Conservation (phyloP, 2,329 filamentous ascomycete genomes). For the Ilyonectria destructans region DNA sequence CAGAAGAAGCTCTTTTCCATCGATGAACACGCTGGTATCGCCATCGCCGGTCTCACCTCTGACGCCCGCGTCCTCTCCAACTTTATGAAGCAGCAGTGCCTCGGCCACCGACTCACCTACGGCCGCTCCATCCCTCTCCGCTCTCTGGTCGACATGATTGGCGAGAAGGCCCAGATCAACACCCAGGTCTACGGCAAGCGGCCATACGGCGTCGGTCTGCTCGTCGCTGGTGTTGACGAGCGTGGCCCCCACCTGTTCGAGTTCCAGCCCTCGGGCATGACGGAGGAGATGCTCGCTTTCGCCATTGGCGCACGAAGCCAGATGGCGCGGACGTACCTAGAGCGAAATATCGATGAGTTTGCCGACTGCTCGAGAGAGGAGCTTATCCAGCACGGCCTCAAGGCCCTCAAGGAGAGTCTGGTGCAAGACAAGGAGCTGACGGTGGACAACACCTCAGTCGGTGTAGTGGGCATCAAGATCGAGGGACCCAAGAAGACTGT, state of each 20-base stretch:
- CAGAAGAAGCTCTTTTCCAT: slow-evolving; percentile 99
- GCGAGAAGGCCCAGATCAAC: slow-evolving; percentile 96
- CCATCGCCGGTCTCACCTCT: slow-evolving; percentile 96
- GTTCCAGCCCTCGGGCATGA: slow-evolving; percentile 97
- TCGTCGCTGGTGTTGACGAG: slow-evolving; percentile 95
- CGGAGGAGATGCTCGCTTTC: slow-evolving; percentile 96
- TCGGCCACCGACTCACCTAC: slow-evolving; percentile 95
- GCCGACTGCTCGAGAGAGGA: slow-evolving; percentile 84
- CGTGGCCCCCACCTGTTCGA: slow-evolving; percentile 96
- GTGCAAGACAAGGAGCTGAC: slow-evolving; percentile 98
- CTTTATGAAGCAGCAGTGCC: slow-evolving; percentile 99
- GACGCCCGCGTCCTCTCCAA: slow-evolving; percentile 99
- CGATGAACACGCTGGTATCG: slow-evolving; percentile 95
- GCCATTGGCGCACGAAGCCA: slow-evolving; percentile 96
- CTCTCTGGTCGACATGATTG: slow-evolving; percentile 91
- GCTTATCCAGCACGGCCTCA: slow-evolving; percentile 90
- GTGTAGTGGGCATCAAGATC: slow-evolving; percentile 79
- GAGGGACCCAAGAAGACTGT: slow-evolving; percentile 68
- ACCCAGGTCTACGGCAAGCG: slow-evolving; percentile 98
- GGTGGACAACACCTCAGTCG: slow-evolving; percentile 95
- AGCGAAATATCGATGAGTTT: slow-evolving; percentile 91
- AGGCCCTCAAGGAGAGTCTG: slow-evolving; percentile 94
- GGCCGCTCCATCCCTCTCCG: slow-evolving; percentile 93
- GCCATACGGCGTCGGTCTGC: slow-evolving; percentile 93
- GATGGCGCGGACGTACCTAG: slow-evolving; percentile 97